These are phyloP conservation scores for Venturia aucupariae DNA, from an alignment of 2,329 filamentous ascomycete species.

Conservation along the genomic window DNA sequence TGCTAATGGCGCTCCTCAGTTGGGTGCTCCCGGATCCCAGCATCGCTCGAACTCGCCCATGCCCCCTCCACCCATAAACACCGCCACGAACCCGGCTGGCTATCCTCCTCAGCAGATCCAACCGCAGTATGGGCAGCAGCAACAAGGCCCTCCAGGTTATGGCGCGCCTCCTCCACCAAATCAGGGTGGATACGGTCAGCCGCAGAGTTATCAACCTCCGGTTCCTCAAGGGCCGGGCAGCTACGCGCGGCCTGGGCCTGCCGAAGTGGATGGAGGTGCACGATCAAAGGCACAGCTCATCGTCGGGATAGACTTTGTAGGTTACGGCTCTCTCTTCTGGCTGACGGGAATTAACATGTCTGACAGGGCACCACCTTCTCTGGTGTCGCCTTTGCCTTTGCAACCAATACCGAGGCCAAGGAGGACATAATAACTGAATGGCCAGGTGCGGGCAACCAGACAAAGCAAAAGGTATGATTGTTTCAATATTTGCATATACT, in stretches of 20 bases:
- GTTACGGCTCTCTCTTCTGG: constrained; percentile 22
- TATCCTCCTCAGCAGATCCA: constrained; percentile 37
- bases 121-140: constrained; percentile 23
- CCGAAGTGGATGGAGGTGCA: constrained; percentile 77
- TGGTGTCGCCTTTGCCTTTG: constrained; percentile 85
- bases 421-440: constrained; percentile 99
- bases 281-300: constrained; percentile 95
- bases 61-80: constrained; percentile 46
- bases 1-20: constrained; percentile 24
- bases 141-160: constrained; percentile 28
- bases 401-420: constrained; percentile 93
- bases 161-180: constrained; percentile 24
- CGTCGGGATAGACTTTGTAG: constrained; percentile 96
- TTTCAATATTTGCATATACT: not conserved
- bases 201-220: constrained; percentile 23
- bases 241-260: constrained; percentile 29
- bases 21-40: constrained; percentile 29
- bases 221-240: constrained; percentile 19
- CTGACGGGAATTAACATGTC: not conserved
- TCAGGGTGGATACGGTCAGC: constrained; percentile 24
- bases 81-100: constrained; percentile 36
- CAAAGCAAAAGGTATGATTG: constrained; percentile 84
- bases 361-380: constrained; percentile 89
- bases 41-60: constrained; percentile 45
- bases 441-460: constrained; percentile 94